Base-by-base conservation (phyloP, 805 yeast species). In the Candida palmyrensis region DNA sequence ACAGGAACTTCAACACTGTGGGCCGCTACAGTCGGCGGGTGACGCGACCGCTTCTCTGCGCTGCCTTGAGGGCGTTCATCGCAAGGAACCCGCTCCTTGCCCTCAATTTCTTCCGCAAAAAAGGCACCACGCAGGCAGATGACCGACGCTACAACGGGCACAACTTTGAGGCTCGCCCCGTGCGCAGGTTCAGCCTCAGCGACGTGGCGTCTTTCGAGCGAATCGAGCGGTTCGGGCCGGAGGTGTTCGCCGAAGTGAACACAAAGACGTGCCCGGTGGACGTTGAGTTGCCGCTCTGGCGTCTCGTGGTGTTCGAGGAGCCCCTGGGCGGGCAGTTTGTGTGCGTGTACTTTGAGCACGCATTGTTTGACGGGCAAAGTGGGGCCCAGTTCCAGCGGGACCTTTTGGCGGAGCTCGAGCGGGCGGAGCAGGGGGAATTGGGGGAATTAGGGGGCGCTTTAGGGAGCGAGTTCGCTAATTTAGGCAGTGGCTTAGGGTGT, bases 281-380 rank as follows among this genome's bases (percentile, higher is more conserved):
- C 20, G 26, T 17, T 5, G 24, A 36, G 5, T 18, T 38, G 3
- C 56, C 58, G 3, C 30, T 48, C 4, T 56, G 60, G 60, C 43
- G 38, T 31, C 29, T 53, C 2, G 12, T 38, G 29, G 37, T 56
- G 16, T 36, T 39, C 25, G 44, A 45, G 26, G 27, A 32, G 15
- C 15, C 24, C 3, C 21, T 26, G 1, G 38, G 33, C 3, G 38
- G 20, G 8, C 50, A 45, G 27, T 46, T 49, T 30, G 10, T 53
- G 4, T 30, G 51, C 11, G 43, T 61, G 22, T 34, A 32, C 18
- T 54, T 49, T 35, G 58, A 59, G 17, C 67, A 54, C 34, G 18
- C 49, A 3, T 36, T 57, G 9, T 51, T 54, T 27, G 68, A 63
- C 40, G 70, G 68, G 3, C 44, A 46, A 10, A 44, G 60, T n/a